Percentiles rank a stretch among this genome's conserved stretches.
These are phyloP conservation scores for Raffaelea albimanens DNA, from an alignment of 2,329 filamentous ascomycete genomes.

Conservation along the genomic window DNA sequence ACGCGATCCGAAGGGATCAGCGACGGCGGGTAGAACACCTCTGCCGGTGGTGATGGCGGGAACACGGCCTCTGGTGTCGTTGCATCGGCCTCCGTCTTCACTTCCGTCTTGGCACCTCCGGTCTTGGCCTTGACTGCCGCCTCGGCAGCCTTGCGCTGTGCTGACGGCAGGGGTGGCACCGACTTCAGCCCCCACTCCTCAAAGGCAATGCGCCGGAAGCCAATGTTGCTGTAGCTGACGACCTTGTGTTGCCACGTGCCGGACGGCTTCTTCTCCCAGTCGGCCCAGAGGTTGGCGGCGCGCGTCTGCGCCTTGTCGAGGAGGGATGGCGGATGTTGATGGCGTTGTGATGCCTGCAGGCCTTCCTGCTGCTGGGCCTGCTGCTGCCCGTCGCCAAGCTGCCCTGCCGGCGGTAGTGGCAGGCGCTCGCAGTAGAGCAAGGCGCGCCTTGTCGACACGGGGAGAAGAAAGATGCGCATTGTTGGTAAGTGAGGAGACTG, in stretches of 20 bases:
- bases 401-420: neutral
- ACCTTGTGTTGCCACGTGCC: constrained; percentile 78
- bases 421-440: constrained; percentile 85
- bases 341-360: constrained; percentile 25
- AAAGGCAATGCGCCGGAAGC: constrained; percentile 80
- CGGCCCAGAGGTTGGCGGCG: constrained; percentile 69
- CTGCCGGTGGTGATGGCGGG: too few species aligned
- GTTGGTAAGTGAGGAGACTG: too few species aligned
- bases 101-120: too few species aligned
- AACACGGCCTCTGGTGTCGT: neutral
- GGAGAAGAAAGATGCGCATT: constrained; percentile 92
- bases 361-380: neutral
- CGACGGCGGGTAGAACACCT: constrained; percentile 64
- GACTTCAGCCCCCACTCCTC: constrained; percentile 98
- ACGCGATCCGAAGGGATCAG: constrained; percentile 59
- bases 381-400: neutral
- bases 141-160: neutral
- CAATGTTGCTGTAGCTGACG: constrained; percentile 76
- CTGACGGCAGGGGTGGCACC: constrained; percentile 65
- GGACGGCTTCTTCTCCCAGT: constrained; percentile 74
- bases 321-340: constrained; percentile 42
- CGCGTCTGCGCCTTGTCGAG: constrained; percentile 62
- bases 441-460: constrained; percentile 82
- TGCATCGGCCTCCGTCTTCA: neutral
- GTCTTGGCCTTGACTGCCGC: neutral